Percentiles rank a stretch among this genome's conserved stretches.
Conservation (phyloP, 257 asterid species). For the Dorcoceras hygrometricum region DNA sequence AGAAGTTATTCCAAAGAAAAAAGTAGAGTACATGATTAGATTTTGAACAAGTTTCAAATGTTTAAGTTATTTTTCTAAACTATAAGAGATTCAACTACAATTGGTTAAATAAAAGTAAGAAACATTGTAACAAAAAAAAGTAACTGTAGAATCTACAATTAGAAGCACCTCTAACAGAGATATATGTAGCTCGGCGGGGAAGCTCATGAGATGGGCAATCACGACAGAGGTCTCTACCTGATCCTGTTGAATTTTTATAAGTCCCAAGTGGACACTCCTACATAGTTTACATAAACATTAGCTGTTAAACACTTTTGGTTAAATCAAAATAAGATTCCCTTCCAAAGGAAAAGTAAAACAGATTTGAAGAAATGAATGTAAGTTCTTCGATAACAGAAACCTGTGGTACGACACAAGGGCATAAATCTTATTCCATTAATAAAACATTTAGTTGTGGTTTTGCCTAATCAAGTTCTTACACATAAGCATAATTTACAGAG, state of each 20-base stretch:
- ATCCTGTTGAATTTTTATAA: conserved; percentile 73
- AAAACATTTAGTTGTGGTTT: neutral
- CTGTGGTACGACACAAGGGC: conserved; percentile 8
- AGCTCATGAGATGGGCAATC: conserved; percentile 68
- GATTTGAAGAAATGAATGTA: conserved; percentile 7
- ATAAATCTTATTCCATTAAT: neutral
- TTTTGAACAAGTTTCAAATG: conserved; percentile 13
- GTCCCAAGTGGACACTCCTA: conserved; percentile 97
- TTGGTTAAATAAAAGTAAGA: conserved; percentile 1
- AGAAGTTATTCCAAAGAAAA: conserved; percentile 6
- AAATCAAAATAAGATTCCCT: conserved; percentile 5
- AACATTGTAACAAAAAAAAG: conserved; percentile 18
- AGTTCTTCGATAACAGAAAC: neutral
- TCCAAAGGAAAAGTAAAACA: conserved; percentile 13
- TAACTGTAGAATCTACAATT: conserved; percentile 16
- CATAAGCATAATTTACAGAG: neutral
- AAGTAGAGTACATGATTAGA: neutral
- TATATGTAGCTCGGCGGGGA: conserved; percentile 65
- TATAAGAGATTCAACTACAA: conserved; percentile 12
- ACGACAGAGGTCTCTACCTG: conserved; percentile 57
- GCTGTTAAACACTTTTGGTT: conserved; percentile 12
- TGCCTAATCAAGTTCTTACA: neutral
- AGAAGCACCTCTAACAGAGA: conserved; percentile 63
- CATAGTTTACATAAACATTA: conserved; percentile 28
- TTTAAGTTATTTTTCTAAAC: conserved; percentile 8